Evolutionary conservation across 2,329 filamentous ascomycete species (phyloP).

Genomic region (Dactylellina cionopaga): DNA sequence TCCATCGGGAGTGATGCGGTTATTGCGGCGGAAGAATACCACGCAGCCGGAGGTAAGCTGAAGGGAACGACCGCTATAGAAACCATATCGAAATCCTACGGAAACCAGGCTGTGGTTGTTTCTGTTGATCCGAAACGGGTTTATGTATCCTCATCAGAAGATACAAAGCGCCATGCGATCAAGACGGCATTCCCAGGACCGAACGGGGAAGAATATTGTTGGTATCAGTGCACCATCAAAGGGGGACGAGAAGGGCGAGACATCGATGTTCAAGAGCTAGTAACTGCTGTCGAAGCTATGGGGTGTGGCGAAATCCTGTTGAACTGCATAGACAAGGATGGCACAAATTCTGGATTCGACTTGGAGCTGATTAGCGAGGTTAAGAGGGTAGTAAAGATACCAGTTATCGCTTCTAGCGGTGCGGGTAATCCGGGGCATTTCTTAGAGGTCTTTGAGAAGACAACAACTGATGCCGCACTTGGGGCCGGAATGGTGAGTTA

Average conservation of each 20-base stretch:
- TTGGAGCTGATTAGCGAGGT: constrained; percentile 89
- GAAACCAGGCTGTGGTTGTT: constrained; percentile 95
- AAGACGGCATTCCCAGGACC: constrained; percentile 76
- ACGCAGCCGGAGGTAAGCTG: constrained; percentile 71
- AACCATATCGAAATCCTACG: constrained; percentile 91
- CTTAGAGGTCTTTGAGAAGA: constrained; percentile 85
- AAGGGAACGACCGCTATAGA: constrained; percentile 91
- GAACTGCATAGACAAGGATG: constrained; percentile 98
- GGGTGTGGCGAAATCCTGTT: constrained; percentile 92
- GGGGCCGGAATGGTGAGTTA: constrained; percentile 86
- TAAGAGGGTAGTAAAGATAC: constrained; percentile 85
- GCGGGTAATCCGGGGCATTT: constrained; percentile 90
- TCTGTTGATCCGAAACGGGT: constrained; percentile 93
- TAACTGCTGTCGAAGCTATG: constrained; percentile 92
- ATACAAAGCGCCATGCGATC: constrained; percentile 79
- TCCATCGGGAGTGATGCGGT: constrained; percentile 97
- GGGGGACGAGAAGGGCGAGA: constrained; percentile 94
- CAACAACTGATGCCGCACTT: constrained; percentile 87
- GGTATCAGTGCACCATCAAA: constrained; percentile 98
- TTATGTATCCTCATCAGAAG: constrained; percentile 76
- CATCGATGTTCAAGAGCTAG: constrained; percentile 88
- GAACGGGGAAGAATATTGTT: constrained; percentile 82
- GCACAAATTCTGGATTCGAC: constrained; percentile 93
- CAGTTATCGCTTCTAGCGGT: constrained; percentile 93
- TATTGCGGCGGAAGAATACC: constrained; percentile 86